Conservation (phyloP, 768 basidiomycete genomes). For the Termitomyces titanicus region DNA sequence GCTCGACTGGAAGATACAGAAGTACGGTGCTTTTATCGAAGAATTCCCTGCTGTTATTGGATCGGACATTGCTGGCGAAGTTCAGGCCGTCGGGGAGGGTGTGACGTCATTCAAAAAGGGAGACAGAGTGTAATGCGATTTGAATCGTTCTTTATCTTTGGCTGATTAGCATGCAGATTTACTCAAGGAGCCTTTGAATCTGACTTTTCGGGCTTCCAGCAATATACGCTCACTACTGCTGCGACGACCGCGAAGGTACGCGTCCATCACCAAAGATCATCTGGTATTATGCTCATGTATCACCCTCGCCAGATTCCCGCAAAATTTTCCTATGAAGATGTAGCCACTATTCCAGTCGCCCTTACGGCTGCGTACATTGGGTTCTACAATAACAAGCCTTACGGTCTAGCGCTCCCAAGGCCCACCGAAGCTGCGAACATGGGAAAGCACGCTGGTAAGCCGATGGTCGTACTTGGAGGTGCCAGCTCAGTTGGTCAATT, state of each 20-base stretch:
- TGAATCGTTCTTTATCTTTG: not conserved
- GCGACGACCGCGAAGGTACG: conserved; percentile 37
- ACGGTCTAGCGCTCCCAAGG: conserved; percentile 22
- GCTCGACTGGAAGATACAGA: conserved; percentile 49
- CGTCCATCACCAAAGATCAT: not conserved
- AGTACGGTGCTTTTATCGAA: conserved; percentile 32
- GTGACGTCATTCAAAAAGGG: conserved; percentile 48
- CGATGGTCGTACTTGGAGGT: conserved; percentile 28
- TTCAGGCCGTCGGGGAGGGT: conserved; percentile 48
- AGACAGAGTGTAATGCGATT: conserved; percentile 41
- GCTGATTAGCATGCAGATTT: conserved; percentile 24
- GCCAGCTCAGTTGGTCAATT: conserved; percentile 25
- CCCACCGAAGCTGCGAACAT: conserved; percentile 21
- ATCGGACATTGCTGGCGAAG: conserved; percentile 46
- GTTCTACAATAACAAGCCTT: conserved; percentile 24
- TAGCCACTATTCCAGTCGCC: conserved; percentile 36
- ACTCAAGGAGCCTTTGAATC: conserved; percentile 36
- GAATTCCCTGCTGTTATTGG: conserved; percentile 47
- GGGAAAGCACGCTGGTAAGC: conserved; percentile 26
- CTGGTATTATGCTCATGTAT: not conserved
- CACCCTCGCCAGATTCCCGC: conserved; percentile 29
- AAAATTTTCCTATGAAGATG: conserved; percentile 35
- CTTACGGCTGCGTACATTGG: conserved; percentile 34
- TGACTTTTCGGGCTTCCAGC: conserved; percentile 38
- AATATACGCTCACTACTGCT: conserved; percentile 39